phyloP scores from a whole-genome alignment of 2,329 filamentous ascomycete species.

The Coniella vitis region DNA sequence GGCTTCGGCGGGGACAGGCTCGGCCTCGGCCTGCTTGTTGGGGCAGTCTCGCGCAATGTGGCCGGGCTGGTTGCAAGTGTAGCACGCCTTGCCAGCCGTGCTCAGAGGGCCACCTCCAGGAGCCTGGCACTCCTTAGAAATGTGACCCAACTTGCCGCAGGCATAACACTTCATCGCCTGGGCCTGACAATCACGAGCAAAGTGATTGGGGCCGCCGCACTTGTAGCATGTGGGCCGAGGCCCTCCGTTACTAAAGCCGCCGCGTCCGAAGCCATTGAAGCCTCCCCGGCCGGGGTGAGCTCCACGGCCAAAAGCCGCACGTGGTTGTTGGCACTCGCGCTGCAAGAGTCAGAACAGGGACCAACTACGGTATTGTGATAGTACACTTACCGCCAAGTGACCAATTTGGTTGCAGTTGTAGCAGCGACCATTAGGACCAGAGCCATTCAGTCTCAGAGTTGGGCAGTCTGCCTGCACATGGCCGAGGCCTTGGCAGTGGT shows the following conservation, averaged over 20 bases:
- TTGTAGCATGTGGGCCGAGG: constrained; percentile 68
- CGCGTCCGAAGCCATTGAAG: constrained; percentile 60
- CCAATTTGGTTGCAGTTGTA: constrained; percentile 94
- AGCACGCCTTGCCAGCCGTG: constrained; percentile 97
- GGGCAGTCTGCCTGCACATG: constrained; percentile 99
- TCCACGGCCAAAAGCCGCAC: constrained; percentile 58
- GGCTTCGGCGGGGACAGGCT: constrained; percentile 32
- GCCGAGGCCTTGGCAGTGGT: constrained; percentile 96
- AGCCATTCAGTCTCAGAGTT: constrained; percentile 83
- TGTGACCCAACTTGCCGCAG: constrained; percentile 91
- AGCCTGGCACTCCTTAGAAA: constrained; percentile 88
- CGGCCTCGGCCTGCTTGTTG: constrained; percentile 46
- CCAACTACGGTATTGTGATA: constrained; percentile 3
- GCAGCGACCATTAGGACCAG: constrained; percentile 72
- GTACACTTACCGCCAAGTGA: constrained; percentile 69
- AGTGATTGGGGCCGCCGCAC: constrained; percentile 88
- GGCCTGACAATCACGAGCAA: constrained; percentile 95
- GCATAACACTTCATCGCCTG: constrained; percentile 99
- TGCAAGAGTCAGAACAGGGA: constrained; percentile 26
- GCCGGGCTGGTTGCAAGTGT: constrained; percentile 90
- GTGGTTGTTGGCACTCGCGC: constrained; percentile 78
- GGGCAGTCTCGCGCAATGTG: constrained; percentile 96
- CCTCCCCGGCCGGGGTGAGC: constrained; percentile 65
- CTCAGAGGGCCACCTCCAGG: constrained; percentile 94
- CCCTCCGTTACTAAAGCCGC: constrained; percentile 61